Evolutionary conservation across 805 yeast genomes (phyloP), one percentile per base, ranked within the genome.

Genomic region (Diddensiella caesifluorescens): DNA sequence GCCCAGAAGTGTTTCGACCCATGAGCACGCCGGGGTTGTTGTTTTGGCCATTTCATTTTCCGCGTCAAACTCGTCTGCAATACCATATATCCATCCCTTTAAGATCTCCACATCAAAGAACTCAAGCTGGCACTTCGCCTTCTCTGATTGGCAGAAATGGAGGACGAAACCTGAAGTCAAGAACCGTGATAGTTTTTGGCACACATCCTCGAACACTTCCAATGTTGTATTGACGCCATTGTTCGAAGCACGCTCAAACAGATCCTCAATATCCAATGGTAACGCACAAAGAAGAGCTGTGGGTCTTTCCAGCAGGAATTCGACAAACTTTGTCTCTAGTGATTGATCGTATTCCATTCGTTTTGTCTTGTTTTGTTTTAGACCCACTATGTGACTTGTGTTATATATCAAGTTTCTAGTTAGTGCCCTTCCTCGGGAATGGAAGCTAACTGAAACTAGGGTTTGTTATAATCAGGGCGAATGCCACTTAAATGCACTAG

Each of bases 91-190:
- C 46, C 46, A 43, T 15, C 9, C 19, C 5, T 20, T 26, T 26
- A 44, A 26, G 4, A 23, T 21, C 15, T 15, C 32, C n/a, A 41
- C 35, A 21, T 44, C 44, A 35, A 28, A 44, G 40, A 39, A 44
- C 22, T 7, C 22, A 15, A 44, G 35, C 31, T 35, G 30, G 21
- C 12, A 33, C 16, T 22, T 13, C n/a, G 7, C 15, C 16, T 16
- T 23, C 26, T 21, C 23, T 9, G 9, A 7, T 23, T 40, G 39
- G 23, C n/a, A n/a, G 7, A 27, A 12, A 5, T 18, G 26, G 2
- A 37, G 5, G 4, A 37, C 45, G 27, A 42, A 37, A 2, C 34
- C 28, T 3, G 38, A 12, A 20, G 40, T 41, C 23, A 42, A 27
- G 5, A 20, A 28, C 5, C 23, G 13, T 2, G 34, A 22, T 16